Evolutionary conservation across 2,329 filamentous ascomycete genomes (phyloP).

Genomic region (Arthroderma uncinatum): DNA sequence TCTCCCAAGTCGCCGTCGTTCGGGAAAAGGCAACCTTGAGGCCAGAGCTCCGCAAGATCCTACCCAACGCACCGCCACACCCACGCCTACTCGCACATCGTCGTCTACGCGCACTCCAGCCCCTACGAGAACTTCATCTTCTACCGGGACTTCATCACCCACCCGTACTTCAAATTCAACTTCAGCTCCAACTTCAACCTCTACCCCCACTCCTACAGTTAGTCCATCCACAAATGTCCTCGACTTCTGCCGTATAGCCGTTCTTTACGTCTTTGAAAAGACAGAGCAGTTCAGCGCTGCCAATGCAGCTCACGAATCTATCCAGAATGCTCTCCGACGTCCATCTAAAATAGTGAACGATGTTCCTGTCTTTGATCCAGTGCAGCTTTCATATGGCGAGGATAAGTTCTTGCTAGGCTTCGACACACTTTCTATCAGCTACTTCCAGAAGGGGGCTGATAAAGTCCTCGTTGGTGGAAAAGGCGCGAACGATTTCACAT

Average conservation of each 20-base stretch:
- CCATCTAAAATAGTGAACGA: constrained; percentile 5
- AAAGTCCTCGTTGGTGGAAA: not conserved
- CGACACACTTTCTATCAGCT: constrained; percentile 16
- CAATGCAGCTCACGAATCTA: constrained; percentile 14
- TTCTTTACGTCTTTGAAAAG: constrained; percentile 21
- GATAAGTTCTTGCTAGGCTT: constrained; percentile 19
- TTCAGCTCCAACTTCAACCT: not conserved
- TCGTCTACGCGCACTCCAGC: too few relatives aligned
- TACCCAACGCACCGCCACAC: too few relatives aligned
- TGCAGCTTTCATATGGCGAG: constrained; percentile 16
- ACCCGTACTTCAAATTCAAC: constrained; percentile 12
- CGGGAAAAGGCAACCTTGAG: not conserved
- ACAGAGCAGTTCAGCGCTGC: constrained; percentile 15
- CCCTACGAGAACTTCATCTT: not conserved
- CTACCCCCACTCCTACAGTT: constrained; percentile 1
- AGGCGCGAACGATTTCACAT: not conserved
- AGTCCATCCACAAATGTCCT: constrained; percentile 14
- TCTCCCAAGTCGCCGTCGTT: not conserved
- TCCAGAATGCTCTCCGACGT: constrained; percentile 12
- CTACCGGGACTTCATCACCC: not conserved
- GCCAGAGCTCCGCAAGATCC: not conserved
- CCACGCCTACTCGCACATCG: not conserved
- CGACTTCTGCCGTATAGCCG: constrained; percentile 21
- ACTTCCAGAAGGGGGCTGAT: constrained; percentile 13
- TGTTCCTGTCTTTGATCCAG: constrained; percentile 6